Evolutionary conservation across 805 yeast species (phyloP), one percentile per base, ranked within the genome.

Genomic region (Trichomonascus vanleenenianus): DNA sequence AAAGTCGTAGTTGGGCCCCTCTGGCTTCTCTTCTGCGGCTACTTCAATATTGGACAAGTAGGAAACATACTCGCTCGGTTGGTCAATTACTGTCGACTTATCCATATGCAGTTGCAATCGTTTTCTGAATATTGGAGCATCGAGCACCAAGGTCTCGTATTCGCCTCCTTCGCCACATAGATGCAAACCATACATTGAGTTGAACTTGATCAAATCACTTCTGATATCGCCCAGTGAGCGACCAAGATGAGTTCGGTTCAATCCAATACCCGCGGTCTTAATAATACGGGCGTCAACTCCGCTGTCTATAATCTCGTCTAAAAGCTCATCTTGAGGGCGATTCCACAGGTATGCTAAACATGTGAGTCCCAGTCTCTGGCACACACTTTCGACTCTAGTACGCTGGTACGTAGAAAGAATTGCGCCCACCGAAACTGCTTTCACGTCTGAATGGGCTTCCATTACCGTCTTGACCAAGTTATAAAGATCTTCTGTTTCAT

Each of bases 101-200:
- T 54, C 60, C 14, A 83, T 63, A 7, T 63, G 66, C 38, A 71
- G 46, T 32, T 76, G 78, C 36, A 71, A 46, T 33, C 76, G 79
- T 39, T 74, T 68, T 30, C 65, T 66, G 66, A 91, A 93, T 49
- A 86, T 81, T 0, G 96, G 95, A 1, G 94, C 86, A 62, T 93
- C 96, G 25, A 93, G 68, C 2, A 91, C 97, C 54, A 91, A 67
- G 0, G 96, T 83, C 62, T 93, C 99, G 63, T 87, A 93, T 63
- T 93, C 99, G 1, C 99, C 99, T 30, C 99, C 99, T 68, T 93
- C 99, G 11, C 99, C 99, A 67, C 98, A 93, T 0, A 93, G 79
- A 61, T 91, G 96, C 11, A 89, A 85, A 2, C 89, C 95, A 64
- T 77, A 89, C 62, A 68, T 65, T 8, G 60, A 49, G 60, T 88